These are phyloP conservation scores for Gossypium herbaceum DNA, from an alignment of 345 rosid species.

Conservation along the genomic window DNA sequence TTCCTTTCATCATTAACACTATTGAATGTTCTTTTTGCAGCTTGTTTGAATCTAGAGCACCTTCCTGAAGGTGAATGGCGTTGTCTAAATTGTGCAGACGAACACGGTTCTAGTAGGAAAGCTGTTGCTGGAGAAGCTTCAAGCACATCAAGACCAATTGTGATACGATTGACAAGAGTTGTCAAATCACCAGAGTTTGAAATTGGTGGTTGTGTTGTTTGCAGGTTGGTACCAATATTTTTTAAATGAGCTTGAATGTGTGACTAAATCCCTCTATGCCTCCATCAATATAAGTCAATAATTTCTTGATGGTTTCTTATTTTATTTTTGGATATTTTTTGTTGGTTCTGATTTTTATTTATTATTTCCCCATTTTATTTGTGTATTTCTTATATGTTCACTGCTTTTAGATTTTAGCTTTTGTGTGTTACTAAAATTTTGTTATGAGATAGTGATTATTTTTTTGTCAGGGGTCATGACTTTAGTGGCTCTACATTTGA, in stretches of 20 bases:
- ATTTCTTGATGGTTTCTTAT: not conserved
- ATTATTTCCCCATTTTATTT: not conserved
- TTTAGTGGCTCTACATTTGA: conserved; percentile 67
- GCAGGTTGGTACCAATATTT: conserved; percentile 56
- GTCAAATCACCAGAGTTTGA: conserved; percentile 78
- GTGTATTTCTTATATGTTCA: conserved; percentile 1
- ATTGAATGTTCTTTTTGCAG: conserved; percentile 48
- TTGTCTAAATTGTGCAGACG: conserved; percentile 71
- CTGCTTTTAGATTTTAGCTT: not conserved
- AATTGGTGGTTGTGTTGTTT: conserved; percentile 87
- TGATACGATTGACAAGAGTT: conserved; percentile 59
- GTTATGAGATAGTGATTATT: not conserved
- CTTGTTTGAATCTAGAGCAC: conserved; percentile 61
- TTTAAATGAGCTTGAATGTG: not conserved
- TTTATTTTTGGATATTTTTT: not conserved
- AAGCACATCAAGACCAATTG: conserved; percentile 38
- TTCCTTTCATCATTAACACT: conserved; percentile 8
- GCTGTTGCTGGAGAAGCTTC: conserved; percentile 31
- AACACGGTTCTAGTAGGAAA: conserved; percentile 37
- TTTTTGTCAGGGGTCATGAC: conserved; percentile 62
- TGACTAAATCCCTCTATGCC: not conserved
- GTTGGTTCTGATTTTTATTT: not conserved
- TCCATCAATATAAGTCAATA: conserved; percentile 2
- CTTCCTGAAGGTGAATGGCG: conserved; percentile 73
- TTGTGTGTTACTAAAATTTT: not conserved